Base-by-base conservation (phyloP, 1,284 basidiomycete genomes). In the Ceratobasidium sp. region DNA sequence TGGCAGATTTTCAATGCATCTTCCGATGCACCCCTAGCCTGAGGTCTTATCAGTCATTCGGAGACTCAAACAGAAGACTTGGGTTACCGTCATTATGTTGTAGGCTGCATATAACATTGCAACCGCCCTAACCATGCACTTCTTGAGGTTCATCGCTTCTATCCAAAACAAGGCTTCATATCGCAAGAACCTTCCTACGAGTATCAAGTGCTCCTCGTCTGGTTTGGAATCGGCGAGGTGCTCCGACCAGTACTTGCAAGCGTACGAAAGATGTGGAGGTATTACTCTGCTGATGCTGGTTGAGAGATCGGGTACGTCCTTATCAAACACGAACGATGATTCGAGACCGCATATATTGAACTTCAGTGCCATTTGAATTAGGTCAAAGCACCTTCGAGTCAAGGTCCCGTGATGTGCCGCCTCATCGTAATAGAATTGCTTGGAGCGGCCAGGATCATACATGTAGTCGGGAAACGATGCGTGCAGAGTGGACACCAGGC, bases 101-200 rank as follows among this genome's bases (percentile, higher is more conserved):
- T 33, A 33, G 33, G 33, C 33, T 33, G 33, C 33, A 33, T 33
- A 33, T 33, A 33, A 33, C 33, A 33, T 33, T 33, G 33, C 33
- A 33, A 33, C 33, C 33, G 33, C 33, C 33, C 33, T 33, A 4
- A 33, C 33, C 33, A 26, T 56, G 15, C 54, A 23, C 23, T 56
- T 20, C 20, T 17, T 46, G 15, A 79, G 75, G 59, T 75, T 79
- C 42, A 80, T 28, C 9, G 77, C 78, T 46, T 80, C 79, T 15
- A 80, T 42, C 79, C 78, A 79, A 33, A 50, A 76, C 26, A 78
- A 42, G 2, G 78, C 28, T 0, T 67, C 40, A 17, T 2, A 28
- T 26, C 26, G 20, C n/a, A 74, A 28, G 38, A 78, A 77, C 9
- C 2, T 15, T 4, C 61, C 61, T 46, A 78, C 5, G 10, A 15